Evolutionary conservation across 1,139 yeast species (phyloP), one percentile per base, ranked within the genome.

Genomic region (Casaregolazyma lundiana): DNA sequence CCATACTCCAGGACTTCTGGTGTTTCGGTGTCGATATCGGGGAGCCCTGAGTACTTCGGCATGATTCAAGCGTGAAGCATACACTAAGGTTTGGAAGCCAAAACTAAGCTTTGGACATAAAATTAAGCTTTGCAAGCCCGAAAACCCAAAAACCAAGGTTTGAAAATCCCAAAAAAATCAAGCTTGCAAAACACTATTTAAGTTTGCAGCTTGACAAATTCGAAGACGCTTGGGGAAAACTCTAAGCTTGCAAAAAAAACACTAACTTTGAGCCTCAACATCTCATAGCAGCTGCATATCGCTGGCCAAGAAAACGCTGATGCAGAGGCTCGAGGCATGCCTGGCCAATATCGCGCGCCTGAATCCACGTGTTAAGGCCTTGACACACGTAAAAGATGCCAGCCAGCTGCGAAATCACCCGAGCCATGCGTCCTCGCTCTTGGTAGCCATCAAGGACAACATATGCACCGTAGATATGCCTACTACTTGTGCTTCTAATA

Each of bases 401-500:
- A 39, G 38, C 8, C 32, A n/a, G 22, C 44, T 49, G 44, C 46
- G 39, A 50, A 38, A 32, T 66, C 35, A 44, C 54, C 13, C 30
- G 6, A 9, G 18, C n/a, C 17, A 15, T 9, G 29, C 18, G 8
- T 18, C n/a, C 8, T 38, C 41, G 17, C 15, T 38, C 3, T 60
- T 66, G 1, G 64, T 69, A 19, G 84, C 80, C 0, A 63, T 82
- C 22, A 92, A 92, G 59, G 97, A 90, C 63, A 89, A 88, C 61
- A 82, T 89, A 45, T 78, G 78, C 38, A 83, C 96, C 0, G 68
- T 64, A 9, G 73, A 73, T 9, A 73, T 73, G 40, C 76, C 81
- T 2, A 86, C 96, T 0, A 84, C 96, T 0, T 84, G 96, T 57
- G 84, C 82, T 0, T 89, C 97, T 0, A 64, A 67, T 40, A 77